Evolutionary conservation across 2,329 filamentous ascomycete genomes (phyloP), one percentile per base, ranked within the genome.

Genomic region (Fusarium sp.): DNA sequence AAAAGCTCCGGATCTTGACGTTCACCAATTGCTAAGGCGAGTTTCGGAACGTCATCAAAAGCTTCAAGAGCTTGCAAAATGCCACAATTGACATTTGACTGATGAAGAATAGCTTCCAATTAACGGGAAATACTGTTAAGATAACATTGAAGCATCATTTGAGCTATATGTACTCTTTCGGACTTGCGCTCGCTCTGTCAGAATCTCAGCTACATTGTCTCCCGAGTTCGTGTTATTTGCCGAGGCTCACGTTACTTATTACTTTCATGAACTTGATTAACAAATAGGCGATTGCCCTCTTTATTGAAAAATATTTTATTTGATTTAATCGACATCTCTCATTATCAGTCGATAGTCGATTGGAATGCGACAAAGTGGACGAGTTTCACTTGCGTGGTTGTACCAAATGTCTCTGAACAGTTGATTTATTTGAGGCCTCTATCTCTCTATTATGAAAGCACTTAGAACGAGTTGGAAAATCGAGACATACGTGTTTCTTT

Each of bases 1-100:
- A 55, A 51, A 75, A 63, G 68, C 68, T 75, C 57, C 57, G 45
- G 57, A 44, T 69, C 45, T 70, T 62, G 42, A 73, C 60, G 42
- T 66, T 70, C 26, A 36, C 48, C 69, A 61, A 63, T 74, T 64
- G 63, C 42, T 58, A 51, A 73, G 72, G 72, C 63, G 56, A 74
- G 59, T 50, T 36, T 64, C 55, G 54, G 71, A 63, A 65, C 58
- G 52, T 74, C 63, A 67, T 68, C 45, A 68, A 50, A 52, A 44
- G 54, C 62, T 72, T 51, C 24, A 28, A 56, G 42, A 74, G 56
- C 68, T 74, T 32, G 18, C 8, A 32, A 58, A 22, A 4, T 44
- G 45, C 26, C 42, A 26, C 22, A 39, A 45, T 30, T 39, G 34
- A 20, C 9, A 13, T 39, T 3, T 8, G 10, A 26, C 14, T 28